Evolutionary conservation across 2,329 filamentous ascomycete genomes (phyloP), one percentile per base, ranked within the genome.

Genomic region (Tolypocladium endophyticum): DNA sequence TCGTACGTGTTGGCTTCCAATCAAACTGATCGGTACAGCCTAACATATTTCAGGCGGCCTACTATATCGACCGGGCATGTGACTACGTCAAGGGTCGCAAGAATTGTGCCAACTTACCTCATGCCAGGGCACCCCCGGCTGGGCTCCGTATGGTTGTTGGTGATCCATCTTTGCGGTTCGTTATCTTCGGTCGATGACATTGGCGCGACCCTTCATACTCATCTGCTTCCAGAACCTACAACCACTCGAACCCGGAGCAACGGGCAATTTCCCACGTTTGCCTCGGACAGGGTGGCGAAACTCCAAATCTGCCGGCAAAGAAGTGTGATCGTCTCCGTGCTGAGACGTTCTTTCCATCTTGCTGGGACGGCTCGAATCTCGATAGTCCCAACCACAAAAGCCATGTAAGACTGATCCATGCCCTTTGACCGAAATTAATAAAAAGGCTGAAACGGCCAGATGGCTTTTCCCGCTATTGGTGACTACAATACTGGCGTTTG

Each of bases 121-220:
- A 53, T n/a, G 74, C 86, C 7, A 71, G 77, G 36, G 81, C 84
- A 3, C 88, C 87, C 65, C 86, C 85, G 0, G 70, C 77, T 23
- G 83, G 79, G 58, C 85, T 89, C 65, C 82, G 84, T 58, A 88
- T 89, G 84, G 58, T 89, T 38, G 83, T 85, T 6, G 87, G 87
- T 39, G 77, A 85, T 64, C 75, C 81, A 60, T 75, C 77, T 63
- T 80, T 84, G 62, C 61, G 63, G 64, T 68, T 57, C 35, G 60
- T 61, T 23, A 1, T 43, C 39, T 41, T 12, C 41, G 9, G 3
- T 6, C 20, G 6, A 39, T 39, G 14, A 2, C 25, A 18, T 50
- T n/a, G 23, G 3, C 4, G 14, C 9, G 16, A 7, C 55, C 18
- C 41, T 55, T 39, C 12, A 18, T n/a, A 14, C 41, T 20, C 30